Base-by-base conservation (phyloP, 192 early-diverging fungal genomes). In the Rhizoclosmatium sp. region DNA sequence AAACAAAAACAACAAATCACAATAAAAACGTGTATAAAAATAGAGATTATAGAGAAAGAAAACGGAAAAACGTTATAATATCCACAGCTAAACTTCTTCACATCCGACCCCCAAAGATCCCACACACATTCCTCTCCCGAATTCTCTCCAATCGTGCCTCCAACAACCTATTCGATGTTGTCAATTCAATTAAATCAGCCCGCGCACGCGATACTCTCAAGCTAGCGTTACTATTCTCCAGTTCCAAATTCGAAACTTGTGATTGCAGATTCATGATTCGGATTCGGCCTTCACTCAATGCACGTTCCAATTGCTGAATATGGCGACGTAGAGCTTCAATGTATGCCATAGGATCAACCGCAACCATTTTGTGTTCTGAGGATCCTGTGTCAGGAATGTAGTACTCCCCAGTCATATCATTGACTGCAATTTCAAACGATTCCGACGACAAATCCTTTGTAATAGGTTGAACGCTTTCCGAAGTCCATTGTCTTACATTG, bases 231-330 rank as follows among this genome's bases (percentile, higher is more conserved):
- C 14, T 41, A 23, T 76, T 76, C 3, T 61, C 60, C 9, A 76
- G 65, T 40, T 76, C 75, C 19, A 76, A 47, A 49, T 54, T 65
- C 4, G 75, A 76, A 10, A 76, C 47, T 67, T 76, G 75, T 23
- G 75, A 76, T 56, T 76, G 75, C 40, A 76, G 48, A 40, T 67
- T 76, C n/a, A 54, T 65, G 41, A 76, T 76, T 5, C 65, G 47
- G 21, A 47, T 31, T 23, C 62, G 47, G 21, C 64, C 49, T 21
- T 76, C 75, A 23, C 62, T 56, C 10, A 76, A 54, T 0, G 47
- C 19, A n/a, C 65, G 42, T 46, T 76, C 75, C 21, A 76, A 47
- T 41, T 59, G 75, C 5, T 7, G 12, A 41, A 66, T 67, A 4
- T 67, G 75, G 1, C 47, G 19, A n/a, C 51, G 64, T 14, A 76